phyloP scores from a whole-genome alignment of 1,139 yeast species.

The Zygosaccharomyces pseudobailii region DNA sequence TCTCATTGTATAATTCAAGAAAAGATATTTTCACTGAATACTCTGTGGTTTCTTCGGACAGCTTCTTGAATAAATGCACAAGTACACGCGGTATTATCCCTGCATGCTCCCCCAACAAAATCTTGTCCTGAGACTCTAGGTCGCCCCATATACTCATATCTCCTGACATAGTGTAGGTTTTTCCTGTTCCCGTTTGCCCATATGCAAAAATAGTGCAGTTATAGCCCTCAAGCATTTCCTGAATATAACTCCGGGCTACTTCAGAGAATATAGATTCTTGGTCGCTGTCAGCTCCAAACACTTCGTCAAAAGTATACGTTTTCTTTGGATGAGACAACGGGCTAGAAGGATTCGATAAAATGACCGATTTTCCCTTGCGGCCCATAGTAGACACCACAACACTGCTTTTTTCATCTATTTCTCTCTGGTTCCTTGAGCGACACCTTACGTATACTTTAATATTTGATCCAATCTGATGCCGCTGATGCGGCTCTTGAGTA shows the following conservation, averaged over 20 bases:
- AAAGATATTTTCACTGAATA: constrained; percentile 64
- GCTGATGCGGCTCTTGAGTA: neutral
- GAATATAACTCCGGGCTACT: constrained; percentile 54
- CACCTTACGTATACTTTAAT: constrained; percentile 81
- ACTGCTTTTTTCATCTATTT: constrained; percentile 59
- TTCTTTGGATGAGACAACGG: constrained; percentile 33
- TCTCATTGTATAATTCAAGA: constrained; percentile 72
- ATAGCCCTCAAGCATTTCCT: constrained; percentile 57
- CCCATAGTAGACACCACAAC: constrained; percentile 49
- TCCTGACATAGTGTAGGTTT: constrained; percentile 86
- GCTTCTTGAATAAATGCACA: constrained; percentile 44
- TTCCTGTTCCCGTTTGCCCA: constrained; percentile 90
- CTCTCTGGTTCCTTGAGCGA: constrained; percentile 67
- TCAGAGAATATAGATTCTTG: constrained; percentile 56
- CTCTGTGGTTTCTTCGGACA: constrained; percentile 42
- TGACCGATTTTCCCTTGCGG: constrained; percentile 35
- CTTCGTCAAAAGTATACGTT: constrained; percentile 64
- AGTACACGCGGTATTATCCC: constrained; percentile 71
- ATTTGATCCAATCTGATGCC: constrained; percentile 34
- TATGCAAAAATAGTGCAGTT: constrained; percentile 82
- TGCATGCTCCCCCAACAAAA: constrained; percentile 39
- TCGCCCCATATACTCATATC: constrained; percentile 37
- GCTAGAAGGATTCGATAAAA: constrained; percentile 29
- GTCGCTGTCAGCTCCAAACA: constrained; percentile 70
- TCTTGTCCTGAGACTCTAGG: constrained; percentile 20